These are phyloP conservation scores for Calamus simplicifolius DNA, from an alignment of 176 grass and related monocot species.

Conservation along the genomic window DNA sequence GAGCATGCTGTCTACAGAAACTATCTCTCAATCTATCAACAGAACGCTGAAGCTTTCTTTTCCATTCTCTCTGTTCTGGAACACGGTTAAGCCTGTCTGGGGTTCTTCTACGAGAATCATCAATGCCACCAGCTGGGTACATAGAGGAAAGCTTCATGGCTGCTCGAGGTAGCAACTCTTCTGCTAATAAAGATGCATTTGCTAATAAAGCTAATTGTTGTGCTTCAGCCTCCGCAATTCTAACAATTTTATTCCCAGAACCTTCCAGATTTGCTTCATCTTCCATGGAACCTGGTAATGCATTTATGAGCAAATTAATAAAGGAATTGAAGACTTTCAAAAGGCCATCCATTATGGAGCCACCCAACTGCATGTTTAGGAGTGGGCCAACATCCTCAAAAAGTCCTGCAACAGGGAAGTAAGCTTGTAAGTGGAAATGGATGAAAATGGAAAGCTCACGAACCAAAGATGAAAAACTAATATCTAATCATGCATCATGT, in stretches of 20 bases:
- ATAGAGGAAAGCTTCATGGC: constrained; percentile 64
- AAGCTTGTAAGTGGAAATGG: no score
- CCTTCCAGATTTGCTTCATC: constrained; percentile 71
- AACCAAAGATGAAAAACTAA: background rate
- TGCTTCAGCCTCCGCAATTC: constrained; percentile 73
- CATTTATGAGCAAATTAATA: constrained; percentile 72
- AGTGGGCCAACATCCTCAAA: constrained; percentile 90
- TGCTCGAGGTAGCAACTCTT: constrained; percentile 87
- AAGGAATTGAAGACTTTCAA: constrained; percentile 79
- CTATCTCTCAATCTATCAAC: constrained; percentile 77
- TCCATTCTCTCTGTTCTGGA: constrained; percentile 93
- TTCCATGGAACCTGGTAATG: constrained; percentile 77
- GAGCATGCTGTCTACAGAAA: constrained; percentile 90
- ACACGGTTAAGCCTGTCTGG: constrained; percentile 55
- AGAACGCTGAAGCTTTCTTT: constrained; percentile 70
- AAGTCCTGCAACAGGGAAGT: constrained; percentile 55
- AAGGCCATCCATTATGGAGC: constrained; percentile 79
- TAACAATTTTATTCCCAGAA: constrained; percentile 83
- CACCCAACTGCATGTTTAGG: constrained; percentile 81
- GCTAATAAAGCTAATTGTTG: constrained; percentile 84
- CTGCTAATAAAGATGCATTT: constrained; percentile 86
- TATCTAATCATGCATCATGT: no score
- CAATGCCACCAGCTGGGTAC: constrained; percentile 38
- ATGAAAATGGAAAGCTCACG: background rate
- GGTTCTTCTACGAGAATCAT: constrained; percentile 56